A percentile compares a stretch with the other conserved stretches of the same genome.
These are phyloP conservation scores for Amanita subjunquillea DNA, from an alignment of 768 basidiomycete species.

Conservation along the genomic window DNA sequence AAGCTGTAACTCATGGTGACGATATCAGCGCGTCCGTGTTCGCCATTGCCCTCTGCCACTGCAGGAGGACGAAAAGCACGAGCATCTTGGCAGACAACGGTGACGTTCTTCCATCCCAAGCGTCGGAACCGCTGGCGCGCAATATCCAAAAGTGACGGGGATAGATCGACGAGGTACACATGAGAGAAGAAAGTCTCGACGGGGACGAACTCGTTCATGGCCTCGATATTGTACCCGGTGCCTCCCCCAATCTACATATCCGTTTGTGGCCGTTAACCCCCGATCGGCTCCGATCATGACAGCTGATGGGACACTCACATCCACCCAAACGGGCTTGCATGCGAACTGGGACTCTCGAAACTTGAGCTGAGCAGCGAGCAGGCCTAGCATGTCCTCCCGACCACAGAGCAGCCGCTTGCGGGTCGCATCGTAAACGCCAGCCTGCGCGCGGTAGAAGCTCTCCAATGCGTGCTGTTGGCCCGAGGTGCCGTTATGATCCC, in stretches of 20 bases:
- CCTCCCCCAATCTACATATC: not conserved
- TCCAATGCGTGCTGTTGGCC: too few relatives aligned
- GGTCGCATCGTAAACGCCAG: not conserved
- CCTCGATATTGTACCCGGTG: slow-evolving; percentile 46
- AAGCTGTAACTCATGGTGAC: slow-evolving; percentile 48
- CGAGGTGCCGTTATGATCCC: not conserved
- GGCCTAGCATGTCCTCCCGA: not conserved
- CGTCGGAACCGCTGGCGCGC: slow-evolving; percentile 57
- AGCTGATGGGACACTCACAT: not conserved
- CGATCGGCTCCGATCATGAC: not conserved
- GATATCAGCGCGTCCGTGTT: slow-evolving; percentile 44
- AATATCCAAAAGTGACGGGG: slow-evolving; percentile 59
- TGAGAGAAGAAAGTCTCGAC: slow-evolving; percentile 47
- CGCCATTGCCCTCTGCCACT: slow-evolving; percentile 35
- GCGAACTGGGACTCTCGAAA: not conserved
- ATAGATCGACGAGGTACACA: slow-evolving; percentile 66
- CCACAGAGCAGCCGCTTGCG: not conserved
- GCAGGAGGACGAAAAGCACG: slow-evolving; percentile 55
- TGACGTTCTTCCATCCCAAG: slow-evolving; percentile 66
- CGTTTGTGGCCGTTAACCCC: not conserved
- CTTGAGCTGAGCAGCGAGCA: not conserved
- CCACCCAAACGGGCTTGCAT: not conserved
- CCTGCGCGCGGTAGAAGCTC: too few relatives aligned
- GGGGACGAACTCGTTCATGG: slow-evolving; percentile 54
- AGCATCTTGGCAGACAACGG: slow-evolving; percentile 65